Base-by-base conservation (phyloP, 176 grass and related monocot species). In the Ensete glaucum region DNA sequence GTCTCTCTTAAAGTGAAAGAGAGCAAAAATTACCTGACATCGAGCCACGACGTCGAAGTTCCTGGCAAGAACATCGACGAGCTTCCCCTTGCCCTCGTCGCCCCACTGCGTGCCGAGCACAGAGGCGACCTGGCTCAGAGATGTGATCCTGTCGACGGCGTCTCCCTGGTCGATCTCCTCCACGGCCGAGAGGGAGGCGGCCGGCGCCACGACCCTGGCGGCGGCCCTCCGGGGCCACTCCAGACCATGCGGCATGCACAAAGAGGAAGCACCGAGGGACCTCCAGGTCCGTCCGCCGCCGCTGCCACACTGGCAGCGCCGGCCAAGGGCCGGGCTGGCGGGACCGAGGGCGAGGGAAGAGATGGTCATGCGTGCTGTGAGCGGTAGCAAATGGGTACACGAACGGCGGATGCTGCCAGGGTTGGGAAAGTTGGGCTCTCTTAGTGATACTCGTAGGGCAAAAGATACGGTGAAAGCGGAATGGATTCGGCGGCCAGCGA, bases 101-200 rank as follows among this genome's bases (percentile, higher is more conserved):
- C 90, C 94, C 94, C 94, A 98, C 86, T 98, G 86, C 53, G 94
- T 85, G 19, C 90, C 94, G 0, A 98, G 90, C 67, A 98, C 90
- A 11, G 84, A 88, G 20, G 88, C 63, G 12, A 98, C 94, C 90
- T 93, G 94, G 82, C 90, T 93, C 80, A 98, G 90, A 5, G 90
- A 97, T 25, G 81, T 85, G 71, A 97, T 73, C 49, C 88, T 79
- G 12, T 78, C 88, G 67, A 72, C 79, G 50, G 64, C 74, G 73
- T 79, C 29, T 65, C 78, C 54, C 1, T 8, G 12, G 34, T 29
- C 4, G 58, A 81, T 77, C 62, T 80, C 76, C 66, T 79, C 83
- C 26, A 81, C 67, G 72, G 87, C 83, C 76, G 78, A 80, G 10
- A 85, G 80, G 17, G 84, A 77, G 16, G 85, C 77, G 14, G 72